Base-by-base conservation (phyloP, 148 eudicot genomes). In the Oxyria digyna region DNA sequence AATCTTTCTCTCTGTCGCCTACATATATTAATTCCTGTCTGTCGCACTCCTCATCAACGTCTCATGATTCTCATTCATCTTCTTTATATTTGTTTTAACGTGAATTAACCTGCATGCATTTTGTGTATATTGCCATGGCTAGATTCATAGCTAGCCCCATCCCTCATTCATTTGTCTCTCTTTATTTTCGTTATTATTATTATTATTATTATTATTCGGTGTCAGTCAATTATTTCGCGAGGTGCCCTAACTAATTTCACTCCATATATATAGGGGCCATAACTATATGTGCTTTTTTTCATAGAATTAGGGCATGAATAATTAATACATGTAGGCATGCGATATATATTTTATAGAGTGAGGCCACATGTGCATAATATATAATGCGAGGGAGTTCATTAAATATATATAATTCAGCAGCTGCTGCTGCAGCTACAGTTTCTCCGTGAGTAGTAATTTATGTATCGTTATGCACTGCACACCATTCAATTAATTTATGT, bases 141-240 rank as follows among this genome's bases (percentile, higher is more conserved):
- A n/a, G 52, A 21, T n/a, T 46, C 52, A n/a, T 46, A 46, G 52
- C 41, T 23, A 6, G 18, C 21, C 52, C 52, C 20, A n/a, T 21
- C 52, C 23, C 52, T 23, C 20, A 1, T 46, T 46, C 52, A 46
- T 46, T n/a, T 45, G 14, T 43, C 4, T 13, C 5, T 2, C 37
- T 2, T 2, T 33, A 5, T 33, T 38, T 38, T 5, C 7, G 9
- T 38, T 38, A 5, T 7, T 38, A 38, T 3, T 38, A 38, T 38
- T 4, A 5, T 0, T 3, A 38, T 38, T 4, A 38, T 35, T 35
- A 35, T 45, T 3, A 18, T n/a, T 20, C 1, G 17, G 52, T 46
- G 52, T 46, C 52, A 46, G 52, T 46, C 52, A 46, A 46, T 46
- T 46, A 46, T 46, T 46, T 46, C 52, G 52, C 52, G 52, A 46